Evolutionary conservation across 208 protist species (phyloP), one percentile per base, ranked within the genome.

Genomic region (Trypanosomatidae sp.): DNA sequence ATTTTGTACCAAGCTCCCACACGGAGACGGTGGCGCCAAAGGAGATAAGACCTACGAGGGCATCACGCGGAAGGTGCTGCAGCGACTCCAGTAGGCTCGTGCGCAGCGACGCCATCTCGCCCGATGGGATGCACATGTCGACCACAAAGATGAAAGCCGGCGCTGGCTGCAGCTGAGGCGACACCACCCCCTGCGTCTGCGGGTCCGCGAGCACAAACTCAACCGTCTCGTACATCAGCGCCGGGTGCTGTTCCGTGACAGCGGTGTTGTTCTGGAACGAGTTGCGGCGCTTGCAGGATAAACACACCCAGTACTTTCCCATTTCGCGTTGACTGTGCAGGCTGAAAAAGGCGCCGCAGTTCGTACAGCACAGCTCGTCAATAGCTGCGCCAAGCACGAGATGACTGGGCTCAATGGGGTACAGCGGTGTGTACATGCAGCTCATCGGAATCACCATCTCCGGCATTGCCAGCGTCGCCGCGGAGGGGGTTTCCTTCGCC

Each of bases 41-140:
- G 3, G 98, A 99, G 69, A 99, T 98, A 22, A 99, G 84, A 22
- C 98, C 99, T 28, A 99, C 94, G 19, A 98, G 85, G 1, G 98
- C 89, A 72, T 98, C 87, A 59, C 90, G 77, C 9, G 99, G 99
- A 30, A 99, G 79, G 47, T 98, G 88, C 59, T 90, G 86, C n/a
- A 99, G 85, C 10, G 86, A 96, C 79, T 93, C 81, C 50, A 95
- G 67, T 44, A 99, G 85, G 41, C 97, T 89, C 49, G 92, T 88
- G 67, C 97, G 98, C 22, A 99, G 82, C 10, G 91, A 88, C 50
- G 90, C 74, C 53, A 99, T 79, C 73, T 99, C 98, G 39, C 98
- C 95, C 2, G 78, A 64, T 15, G 75, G 86, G 30, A 99, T 71
- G 78, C 98, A 99, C 28, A 89, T 96, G 86, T 99, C 99, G 39